phyloP scores from a whole-genome alignment of 345 rosid species.

The Hibiscus trionum region DNA sequence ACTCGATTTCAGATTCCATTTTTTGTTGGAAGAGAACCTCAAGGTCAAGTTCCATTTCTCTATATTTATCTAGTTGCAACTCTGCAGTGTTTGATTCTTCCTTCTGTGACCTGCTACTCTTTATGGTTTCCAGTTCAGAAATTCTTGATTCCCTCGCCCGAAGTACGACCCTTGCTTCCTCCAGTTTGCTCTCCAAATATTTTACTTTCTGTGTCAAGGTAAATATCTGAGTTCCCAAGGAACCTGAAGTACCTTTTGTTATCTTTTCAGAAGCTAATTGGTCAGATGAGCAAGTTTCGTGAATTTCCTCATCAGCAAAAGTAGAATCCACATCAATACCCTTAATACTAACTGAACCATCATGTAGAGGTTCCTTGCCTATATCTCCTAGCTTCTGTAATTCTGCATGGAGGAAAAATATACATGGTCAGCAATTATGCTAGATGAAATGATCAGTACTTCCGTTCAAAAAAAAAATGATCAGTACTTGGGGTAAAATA shows the following conservation, averaged over 20 bases:
- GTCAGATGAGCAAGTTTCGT: constrained; percentile 31
- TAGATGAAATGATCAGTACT: neutral
- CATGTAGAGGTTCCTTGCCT: constrained; percentile 37
- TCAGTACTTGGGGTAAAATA: neutral
- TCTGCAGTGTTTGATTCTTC: constrained; percentile 32
- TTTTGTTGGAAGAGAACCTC: constrained; percentile 62
- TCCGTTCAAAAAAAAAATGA: neutral
- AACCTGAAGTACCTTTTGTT: constrained; percentile 21
- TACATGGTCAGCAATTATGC: neutral
- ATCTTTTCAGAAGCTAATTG: constrained; percentile 26
- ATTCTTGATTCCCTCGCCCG: constrained; percentile 40
- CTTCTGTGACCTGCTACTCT: constrained; percentile 17
- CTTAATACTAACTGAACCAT: constrained; percentile 21
- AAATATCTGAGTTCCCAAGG: constrained; percentile 34
- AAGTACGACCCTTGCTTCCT: constrained; percentile 27
- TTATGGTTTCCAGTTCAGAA: constrained; percentile 45
- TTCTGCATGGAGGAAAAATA: neutral
- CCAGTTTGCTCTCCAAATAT: constrained; percentile 15
- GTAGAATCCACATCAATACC: neutral
- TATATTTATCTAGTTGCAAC: constrained; percentile 23
- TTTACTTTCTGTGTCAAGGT: constrained; percentile 42
- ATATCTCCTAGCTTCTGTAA: constrained; percentile 14
- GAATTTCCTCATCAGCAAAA: constrained; percentile 12
- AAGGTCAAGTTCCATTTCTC: constrained; percentile 41
- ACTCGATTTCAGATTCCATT: constrained; percentile 75